phyloP scores from a whole-genome alignment of 768 basidiomycete genomes.

The Termitomyces sp. region DNA sequence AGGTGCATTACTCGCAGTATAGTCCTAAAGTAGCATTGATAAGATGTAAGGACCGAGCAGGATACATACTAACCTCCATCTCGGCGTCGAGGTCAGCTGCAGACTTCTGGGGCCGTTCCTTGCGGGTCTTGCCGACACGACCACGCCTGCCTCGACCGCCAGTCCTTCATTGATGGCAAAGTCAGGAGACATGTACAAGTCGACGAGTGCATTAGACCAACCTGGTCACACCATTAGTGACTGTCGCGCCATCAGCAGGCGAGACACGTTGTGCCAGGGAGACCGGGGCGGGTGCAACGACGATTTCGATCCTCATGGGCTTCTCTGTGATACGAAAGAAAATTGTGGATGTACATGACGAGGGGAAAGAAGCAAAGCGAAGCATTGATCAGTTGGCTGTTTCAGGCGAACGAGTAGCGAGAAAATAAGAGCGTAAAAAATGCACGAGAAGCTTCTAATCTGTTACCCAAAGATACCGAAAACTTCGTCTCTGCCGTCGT shows the following conservation, averaged over 20 bases:
- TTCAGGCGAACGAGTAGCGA: constrained; percentile 30
- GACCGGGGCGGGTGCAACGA: constrained; percentile 75
- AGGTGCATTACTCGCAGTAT: constrained; percentile 55
- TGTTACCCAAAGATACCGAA: constrained; percentile 31
- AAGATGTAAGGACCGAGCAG: background rate
- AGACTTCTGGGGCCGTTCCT: constrained; percentile 70
- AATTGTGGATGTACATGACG: constrained; percentile 12
- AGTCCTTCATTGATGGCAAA: constrained; percentile 20
- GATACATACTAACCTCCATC: constrained; percentile 73
- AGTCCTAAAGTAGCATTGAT: constrained; percentile 41
- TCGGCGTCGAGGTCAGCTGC: constrained; percentile 94
- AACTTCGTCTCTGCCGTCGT: constrained; percentile 35
- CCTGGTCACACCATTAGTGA: constrained; percentile 26
- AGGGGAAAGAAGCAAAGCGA: constrained; percentile 35
- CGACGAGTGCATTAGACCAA: constrained; percentile 13
- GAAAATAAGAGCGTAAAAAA: constrained; percentile 34
- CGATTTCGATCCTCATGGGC: constrained; percentile 98
- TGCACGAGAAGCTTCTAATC: constrained; percentile 20
- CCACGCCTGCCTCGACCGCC: constrained; percentile 40
- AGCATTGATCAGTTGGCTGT: constrained; percentile 42
- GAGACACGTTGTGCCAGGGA: constrained; percentile 83
- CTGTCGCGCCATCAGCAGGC: constrained; percentile 41
- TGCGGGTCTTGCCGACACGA: constrained; percentile 37
- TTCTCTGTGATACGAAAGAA: constrained; percentile 59
- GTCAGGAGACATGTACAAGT: background rate